phyloP scores from a whole-genome alignment of 148 eudicot species.

The Persicaria tinctoria region DNA sequence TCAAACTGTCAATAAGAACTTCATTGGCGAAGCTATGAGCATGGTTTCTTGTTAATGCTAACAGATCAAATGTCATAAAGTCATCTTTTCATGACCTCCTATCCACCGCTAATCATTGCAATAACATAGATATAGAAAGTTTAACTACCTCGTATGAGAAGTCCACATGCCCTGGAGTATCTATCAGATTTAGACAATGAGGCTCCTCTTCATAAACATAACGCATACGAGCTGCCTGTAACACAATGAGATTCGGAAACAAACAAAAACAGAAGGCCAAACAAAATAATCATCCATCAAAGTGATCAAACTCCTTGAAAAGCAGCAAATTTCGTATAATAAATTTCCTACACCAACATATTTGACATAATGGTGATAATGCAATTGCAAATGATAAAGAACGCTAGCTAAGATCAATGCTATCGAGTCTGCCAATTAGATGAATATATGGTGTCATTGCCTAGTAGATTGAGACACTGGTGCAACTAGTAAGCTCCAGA shows the following conservation, averaged over 20 bases:
- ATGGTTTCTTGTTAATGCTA: not conserved
- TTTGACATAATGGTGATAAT: not conserved
- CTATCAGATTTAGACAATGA: constrained; percentile 87
- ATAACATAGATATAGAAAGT: not conserved
- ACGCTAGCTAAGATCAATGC: not conserved
- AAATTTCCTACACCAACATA: not conserved
- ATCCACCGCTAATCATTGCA: not conserved
- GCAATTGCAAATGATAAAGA: not conserved
- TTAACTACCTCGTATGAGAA: constrained; percentile 87
- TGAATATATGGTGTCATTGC: not conserved
- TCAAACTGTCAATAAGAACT: not conserved
- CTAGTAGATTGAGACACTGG: not conserved
- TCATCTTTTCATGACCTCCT: not conserved
- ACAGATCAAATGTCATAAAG: not conserved
- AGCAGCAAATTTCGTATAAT: not conserved
- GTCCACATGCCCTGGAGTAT: constrained; percentile 99
- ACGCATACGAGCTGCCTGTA: constrained; percentile 97
- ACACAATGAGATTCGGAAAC: constrained; percentile 13
- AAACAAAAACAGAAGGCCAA: constrained; percentile 7
- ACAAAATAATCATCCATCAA: not conserved
- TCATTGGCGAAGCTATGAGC: not conserved
- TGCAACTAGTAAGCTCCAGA: not conserved
- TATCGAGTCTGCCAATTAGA: not conserved
- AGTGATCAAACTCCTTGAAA: not conserved
- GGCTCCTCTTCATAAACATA: constrained; percentile 59